These are phyloP conservation scores for Penicillium digitatum DNA, from an alignment of 2,329 filamentous ascomycete species.

Conservation along the genomic window DNA sequence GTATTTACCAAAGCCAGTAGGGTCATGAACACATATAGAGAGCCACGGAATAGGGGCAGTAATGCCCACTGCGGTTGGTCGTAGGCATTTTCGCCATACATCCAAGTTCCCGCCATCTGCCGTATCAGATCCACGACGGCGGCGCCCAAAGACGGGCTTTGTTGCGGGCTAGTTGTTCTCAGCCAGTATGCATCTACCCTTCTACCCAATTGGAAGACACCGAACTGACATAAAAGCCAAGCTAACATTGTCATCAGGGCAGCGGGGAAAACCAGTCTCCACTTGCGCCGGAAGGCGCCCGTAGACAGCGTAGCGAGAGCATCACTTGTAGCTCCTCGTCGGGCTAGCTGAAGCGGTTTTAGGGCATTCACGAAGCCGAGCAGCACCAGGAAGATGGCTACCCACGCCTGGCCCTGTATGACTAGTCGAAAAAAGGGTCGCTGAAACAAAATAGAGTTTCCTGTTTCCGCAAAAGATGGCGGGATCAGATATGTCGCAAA, in stretches of 20 bases:
- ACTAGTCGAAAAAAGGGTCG: constrained; percentile 57
- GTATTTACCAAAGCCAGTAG: constrained; percentile 51
- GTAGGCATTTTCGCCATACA: constrained; percentile 49
- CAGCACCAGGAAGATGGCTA: constrained; percentile 63
- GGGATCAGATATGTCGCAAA: constrained; percentile 52
- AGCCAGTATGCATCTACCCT: constrained; percentile 60
- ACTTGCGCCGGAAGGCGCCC: constrained; percentile 57
- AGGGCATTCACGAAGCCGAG: constrained; percentile 62
- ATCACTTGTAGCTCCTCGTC: constrained; percentile 52
- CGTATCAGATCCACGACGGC: constrained; percentile 46
- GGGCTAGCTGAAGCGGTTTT: constrained; percentile 56
- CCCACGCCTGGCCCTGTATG: constrained; percentile 60
- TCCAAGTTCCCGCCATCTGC: constrained; percentile 53
- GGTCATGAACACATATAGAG: constrained; percentile 53
- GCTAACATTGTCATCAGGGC: constrained; percentile 53
- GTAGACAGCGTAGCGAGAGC: constrained; percentile 54
- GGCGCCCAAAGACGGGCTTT: constrained; percentile 38
- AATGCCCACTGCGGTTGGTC: constrained; percentile 60
- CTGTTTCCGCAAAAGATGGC: constrained; percentile 45
- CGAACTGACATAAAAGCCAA: constrained; percentile 55
- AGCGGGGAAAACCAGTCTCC: constrained; percentile 57
- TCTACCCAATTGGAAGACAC: constrained; percentile 54
- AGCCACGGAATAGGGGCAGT: constrained; percentile 53
- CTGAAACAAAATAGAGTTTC: constrained; percentile 52
- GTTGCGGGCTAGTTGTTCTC: constrained; percentile 47